Evolutionary conservation across 1,284 basidiomycete genomes (phyloP).

Genomic region (Pseudozyma thailandica): DNA sequence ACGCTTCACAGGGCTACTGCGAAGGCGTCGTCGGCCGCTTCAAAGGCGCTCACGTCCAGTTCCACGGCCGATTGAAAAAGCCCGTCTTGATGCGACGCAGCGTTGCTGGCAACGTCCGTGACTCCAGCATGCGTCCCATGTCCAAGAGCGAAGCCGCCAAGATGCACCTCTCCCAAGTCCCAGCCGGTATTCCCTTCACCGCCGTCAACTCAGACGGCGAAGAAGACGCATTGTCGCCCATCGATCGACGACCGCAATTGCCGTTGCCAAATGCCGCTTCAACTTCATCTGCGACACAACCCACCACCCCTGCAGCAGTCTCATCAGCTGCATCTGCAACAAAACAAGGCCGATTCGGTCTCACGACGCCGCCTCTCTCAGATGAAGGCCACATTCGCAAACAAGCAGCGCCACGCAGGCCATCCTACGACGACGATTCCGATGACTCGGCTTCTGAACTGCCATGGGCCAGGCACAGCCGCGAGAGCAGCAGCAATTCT

Average conservation of each 20-base stretch:
- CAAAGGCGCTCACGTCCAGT: conserved; percentile 76
- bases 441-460: conserved; percentile 60
- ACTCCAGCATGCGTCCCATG: conserved; percentile 60
- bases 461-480: conserved; percentile 57
- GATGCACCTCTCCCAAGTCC: conserved; percentile 53
- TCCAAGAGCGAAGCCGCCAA: conserved; percentile 53
- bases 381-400: conserved; percentile 59
- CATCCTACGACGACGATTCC: conserved; percentile 39
- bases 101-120: conserved; percentile 52
- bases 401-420: conserved; percentile 13
- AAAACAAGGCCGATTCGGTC: conserved; percentile 36
- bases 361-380: conserved; percentile 59
- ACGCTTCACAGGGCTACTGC: conserved; percentile 74
- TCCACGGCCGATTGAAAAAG: conserved; percentile 81
- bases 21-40: conserved; percentile 91
- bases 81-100: conserved; percentile 72
- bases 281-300: conserved; percentile 18
- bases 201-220: conserved; percentile 61
- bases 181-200: conserved; percentile 56
- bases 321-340: too few species aligned
- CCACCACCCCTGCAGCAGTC: conserved; percentile 11
- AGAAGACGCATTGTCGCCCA: conserved; percentile 31
- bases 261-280: conserved; percentile 8
- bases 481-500: conserved; percentile 34
- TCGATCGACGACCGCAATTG: conserved; percentile 20